phyloP scores from a whole-genome alignment of 306 rosid genomes.

The Casuarina equisetifolia region DNA sequence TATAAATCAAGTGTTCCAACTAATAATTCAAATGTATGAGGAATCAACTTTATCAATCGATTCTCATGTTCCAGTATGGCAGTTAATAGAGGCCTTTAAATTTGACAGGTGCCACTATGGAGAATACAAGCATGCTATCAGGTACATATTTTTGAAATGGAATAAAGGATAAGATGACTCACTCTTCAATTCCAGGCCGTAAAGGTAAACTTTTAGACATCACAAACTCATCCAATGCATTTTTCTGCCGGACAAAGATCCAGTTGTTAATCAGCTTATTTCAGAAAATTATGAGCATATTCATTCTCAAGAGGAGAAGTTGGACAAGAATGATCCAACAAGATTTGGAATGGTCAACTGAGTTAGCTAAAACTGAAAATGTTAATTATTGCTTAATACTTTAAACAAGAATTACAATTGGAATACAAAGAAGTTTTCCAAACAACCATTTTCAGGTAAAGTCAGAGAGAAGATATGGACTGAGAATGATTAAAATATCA shows the following conservation, averaged over 20 bases:
- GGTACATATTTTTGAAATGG: conserved; percentile 3
- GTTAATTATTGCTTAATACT: conserved; percentile 23
- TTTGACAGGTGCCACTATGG: conserved; percentile 20
- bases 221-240: conserved; percentile 66
- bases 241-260: conserved; percentile 54
- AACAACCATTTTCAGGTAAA: conserved; percentile 1
- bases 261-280: conserved; percentile 29
- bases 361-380: conserved; percentile 14
- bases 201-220: conserved; percentile 66
- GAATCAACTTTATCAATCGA: neutral
- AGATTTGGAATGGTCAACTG: conserved; percentile 3
- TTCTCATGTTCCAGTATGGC: neutral
- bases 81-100: conserved; percentile 1
- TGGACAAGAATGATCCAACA: neutral
- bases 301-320: conserved; percentile 21
- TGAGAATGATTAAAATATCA: neutral
- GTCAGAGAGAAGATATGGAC: neutral
- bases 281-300: conserved; percentile 13
- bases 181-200: conserved; percentile 92
- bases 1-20: neutral
- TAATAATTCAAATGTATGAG: neutral
- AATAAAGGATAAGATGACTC: conserved; percentile 43
- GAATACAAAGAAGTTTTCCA: conserved; percentile 12
- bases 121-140: conserved; percentile 6
- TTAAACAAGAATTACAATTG: conserved; percentile 22